Percentiles rank a stretch among this genome's conserved stretches.
These are phyloP conservation scores for Amylocarpus encephaloides DNA, from an alignment of 2,329 filamentous ascomycete species.

Conservation along the genomic window DNA sequence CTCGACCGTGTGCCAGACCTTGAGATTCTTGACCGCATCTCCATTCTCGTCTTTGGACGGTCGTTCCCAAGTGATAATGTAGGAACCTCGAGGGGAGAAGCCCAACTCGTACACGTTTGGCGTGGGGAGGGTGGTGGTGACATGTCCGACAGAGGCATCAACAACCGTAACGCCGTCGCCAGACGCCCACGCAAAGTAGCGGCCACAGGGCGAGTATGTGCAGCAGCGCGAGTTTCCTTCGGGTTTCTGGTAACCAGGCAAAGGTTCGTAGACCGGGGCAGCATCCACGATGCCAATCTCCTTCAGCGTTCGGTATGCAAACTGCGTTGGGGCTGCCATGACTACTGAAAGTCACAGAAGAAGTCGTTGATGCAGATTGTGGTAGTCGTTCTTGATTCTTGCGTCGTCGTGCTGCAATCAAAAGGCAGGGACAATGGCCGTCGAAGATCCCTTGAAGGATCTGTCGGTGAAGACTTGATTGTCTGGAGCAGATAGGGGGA, in stretches of 20 bases:
- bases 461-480: constrained; percentile 4
- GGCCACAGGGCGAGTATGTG: constrained; percentile 90
- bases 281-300: constrained; percentile 91
- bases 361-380: constrained; percentile 22
- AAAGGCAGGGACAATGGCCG: constrained; percentile 3
- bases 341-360: constrained; percentile 76
- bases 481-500: background rate
- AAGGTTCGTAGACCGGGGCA: constrained; percentile 76
- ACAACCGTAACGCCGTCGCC: constrained; percentile 80
- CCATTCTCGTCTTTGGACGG: constrained; percentile 88
- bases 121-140: constrained; percentile 68
- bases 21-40: constrained; percentile 91
- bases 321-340: constrained; percentile 90
- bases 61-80: constrained; percentile 94
- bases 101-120: constrained; percentile 88
- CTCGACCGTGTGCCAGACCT: constrained; percentile 86
- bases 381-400: constrained; percentile 14
- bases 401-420: constrained; percentile 12
- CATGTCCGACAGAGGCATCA: constrained; percentile 69
- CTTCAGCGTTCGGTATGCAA: constrained; percentile 96
- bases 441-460: constrained; percentile 13
- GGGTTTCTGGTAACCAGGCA: constrained; percentile 78
- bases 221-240: constrained; percentile 94
- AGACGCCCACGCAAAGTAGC: constrained; percentile 92
- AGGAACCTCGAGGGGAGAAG: constrained; percentile 89